phyloP scores from a whole-genome alignment of 2,329 filamentous ascomycete species.

The Curvularia lunata region DNA sequence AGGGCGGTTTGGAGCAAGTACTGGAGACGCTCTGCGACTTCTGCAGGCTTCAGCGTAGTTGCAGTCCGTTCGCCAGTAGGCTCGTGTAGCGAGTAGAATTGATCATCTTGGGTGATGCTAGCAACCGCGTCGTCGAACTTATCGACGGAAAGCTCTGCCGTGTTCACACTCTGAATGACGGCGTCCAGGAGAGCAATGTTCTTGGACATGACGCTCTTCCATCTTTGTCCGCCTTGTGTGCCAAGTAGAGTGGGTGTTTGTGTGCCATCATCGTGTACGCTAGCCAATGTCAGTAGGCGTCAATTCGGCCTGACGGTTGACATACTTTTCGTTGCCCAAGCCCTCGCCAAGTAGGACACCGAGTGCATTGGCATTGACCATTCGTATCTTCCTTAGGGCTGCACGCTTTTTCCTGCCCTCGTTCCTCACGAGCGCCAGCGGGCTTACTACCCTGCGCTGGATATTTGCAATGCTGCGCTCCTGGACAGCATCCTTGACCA shows the following conservation, averaged over 20 bases:
- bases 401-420: conserved; percentile 78
- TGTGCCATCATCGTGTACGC: conserved; percentile 64
- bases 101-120: conserved; percentile 61
- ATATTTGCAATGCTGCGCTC: conserved; percentile 75
- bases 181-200: conserved; percentile 87
- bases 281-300: conserved; percentile 53
- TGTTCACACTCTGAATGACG: conserved; percentile 74
- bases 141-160: conserved; percentile 61
- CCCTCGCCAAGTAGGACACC: conserved; percentile 89
- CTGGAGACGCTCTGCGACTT: conserved; percentile 71
- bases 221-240: conserved; percentile 58
- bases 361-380: conserved; percentile 83
- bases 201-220: conserved; percentile 78
- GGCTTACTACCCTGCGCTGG: conserved; percentile 74
- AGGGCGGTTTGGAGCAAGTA: conserved; percentile 72
- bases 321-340: conserved; percentile 62
- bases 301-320: not conserved
- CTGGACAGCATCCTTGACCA: conserved; percentile 76
- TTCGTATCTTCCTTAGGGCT: conserved; percentile 72
- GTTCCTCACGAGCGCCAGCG: conserved; percentile 74
- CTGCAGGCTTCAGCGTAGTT: conserved; percentile 52
- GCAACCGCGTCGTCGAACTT: conserved; percentile 64
- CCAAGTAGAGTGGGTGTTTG: conserved; percentile 51
- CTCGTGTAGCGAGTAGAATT: conserved; percentile 53
- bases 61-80: conserved; percentile 44